Evolutionary conservation across 768 basidiomycete species (phyloP), one percentile per base, ranked within the genome.

Genomic region (Strobilomyces confusus): DNA sequence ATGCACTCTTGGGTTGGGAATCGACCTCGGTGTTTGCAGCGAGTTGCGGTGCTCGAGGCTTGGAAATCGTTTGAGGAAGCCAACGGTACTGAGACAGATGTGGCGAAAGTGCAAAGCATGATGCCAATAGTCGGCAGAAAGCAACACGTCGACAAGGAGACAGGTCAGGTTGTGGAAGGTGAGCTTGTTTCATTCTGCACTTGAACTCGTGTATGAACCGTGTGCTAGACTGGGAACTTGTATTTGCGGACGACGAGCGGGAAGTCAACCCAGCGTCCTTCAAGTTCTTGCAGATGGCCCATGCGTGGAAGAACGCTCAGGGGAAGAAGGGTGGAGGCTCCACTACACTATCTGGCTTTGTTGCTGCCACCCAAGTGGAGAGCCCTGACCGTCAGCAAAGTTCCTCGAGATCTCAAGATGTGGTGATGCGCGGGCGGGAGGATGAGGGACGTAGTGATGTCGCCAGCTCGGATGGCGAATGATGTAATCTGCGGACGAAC

Each of bases 241-340:
- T 95, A 20, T 98, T 98, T 69, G 86, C 93, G 25, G 95, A 98
- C 75, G 95, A 98, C 78, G 93, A 97, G 64, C 80, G 87, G 48
- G 95, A 95, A 64, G 82, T 87, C 43, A 95, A 97, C 63, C 92
- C 95, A 0, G 86, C 92, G 0, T 83, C 91, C 0, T 95, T 94
- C 86, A 95, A 94, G 64, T 94, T 98, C 77, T 75, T 98, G 66
- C 88, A 95, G 68, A 92, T 89, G 79, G 95, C 95, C 0, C 93
- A 95, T 65, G 87, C 86, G 0, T 98, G 95, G 95, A 87, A 86
- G 62, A 76, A 72, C 49, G 63, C 80, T 1, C 77, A 82, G 49
- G 76, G 71, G 5, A 75, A 74, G 60, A 75, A 72, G 49, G 63
- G 62, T 19, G 72, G 69, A 41, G 69, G 66, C 11, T 43, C 72